Base-by-base conservation (phyloP, 495 filamentous ascomycete species). In the Hypomontagnella monticulosa region DNA sequence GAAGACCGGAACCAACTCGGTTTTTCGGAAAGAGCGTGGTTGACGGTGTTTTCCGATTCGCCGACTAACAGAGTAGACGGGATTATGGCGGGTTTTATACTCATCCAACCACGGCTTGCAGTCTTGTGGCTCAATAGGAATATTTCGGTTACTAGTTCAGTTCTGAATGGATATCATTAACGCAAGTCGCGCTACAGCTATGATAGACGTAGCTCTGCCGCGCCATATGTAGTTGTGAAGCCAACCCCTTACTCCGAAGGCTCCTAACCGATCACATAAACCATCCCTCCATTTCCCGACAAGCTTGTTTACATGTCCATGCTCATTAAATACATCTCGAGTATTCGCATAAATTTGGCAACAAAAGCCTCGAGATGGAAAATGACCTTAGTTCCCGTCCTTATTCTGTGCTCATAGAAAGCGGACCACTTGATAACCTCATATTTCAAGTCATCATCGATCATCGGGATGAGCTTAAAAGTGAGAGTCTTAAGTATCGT, bases 331-430 rank as follows among this genome's bases (percentile, higher is more conserved):
- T 91, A 92, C 72, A 92, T 93, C 81, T 99, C 95, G 53, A 94
- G 85, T 52, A 99, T 88, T 66, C 94, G 85, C 93, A 99, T 97
- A 74, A 97, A 94, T 80, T 97, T 97, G 27, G 96, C 94, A 33
- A 99, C 94, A 78, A 98, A 99, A 18, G 95, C 95, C 80, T 99
- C 95, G 0, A 99, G 84, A 68, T 99, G 95, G 76, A 99, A 99
- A 44, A 99, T 97, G 19, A 93, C 89, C 85, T 99, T 99, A 79
- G 80, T 94, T 37, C 95, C 95, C 63, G 90, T 86, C 63, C 89
- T 89, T 73, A 97, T 90, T 61, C 95, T 85, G 76, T 98, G 95
- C 75, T 99, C 96, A 71, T 95, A 99, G 68, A 97, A 97, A 0
- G 95, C 95, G 19, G 91, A 89, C 93, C 94, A 98, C 74, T 89